Evolutionary conservation across 2,329 filamentous ascomycete species (phyloP), one percentile per base, ranked within the genome.

Genomic region (Beauveria sp.): DNA sequence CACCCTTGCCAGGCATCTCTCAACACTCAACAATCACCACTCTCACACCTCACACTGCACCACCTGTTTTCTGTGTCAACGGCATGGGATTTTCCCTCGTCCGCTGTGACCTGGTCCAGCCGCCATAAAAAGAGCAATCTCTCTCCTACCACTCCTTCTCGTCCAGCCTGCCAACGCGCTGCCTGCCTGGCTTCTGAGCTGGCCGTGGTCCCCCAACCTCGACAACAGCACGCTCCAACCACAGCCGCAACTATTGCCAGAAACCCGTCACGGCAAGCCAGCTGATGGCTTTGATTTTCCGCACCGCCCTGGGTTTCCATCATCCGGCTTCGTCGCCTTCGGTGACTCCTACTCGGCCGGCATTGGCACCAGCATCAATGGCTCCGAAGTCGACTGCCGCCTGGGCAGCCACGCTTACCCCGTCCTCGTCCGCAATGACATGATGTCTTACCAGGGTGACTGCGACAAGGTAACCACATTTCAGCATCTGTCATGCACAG

Each of bases 341-440:
- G 77, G 77, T 8, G 77, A 81, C 64, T 80, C 77, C 6, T 81
- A 80, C 66, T 77, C 75, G 53, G 77, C 78, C 3, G 78, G 78
- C 38, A 80, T 80, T 62, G 79, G 78, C 59, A 80, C 79, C 3
- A 73, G 73, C 49, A 60, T 76, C 49, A 73, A 77, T 46, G 74
- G 71, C 45, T 69, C 70, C 16, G 76, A 79, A 62, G 71, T 77
- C 51, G 70, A 74, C 49, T 80, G 78, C 65, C 74, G 77, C 24
- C 75, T 69, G 28, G 77, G 78, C 45, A 63, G 71, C 31, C 73
- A 76, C 60, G 75, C 76, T n/a, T 76, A 80, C 61, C 72, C 76
- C 12, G 66, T 68, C 50, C 70, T 81, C 31, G 73, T 80, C 54
- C 69, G 73, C 43, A 55, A 66, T 14, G 77, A 80, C 63, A 69